A percentile compares a stretch with the other conserved stretches of the same genome.
Conservation (phyloP, 768 basidiomycete species). For the Rubroboletus satanas region DNA sequence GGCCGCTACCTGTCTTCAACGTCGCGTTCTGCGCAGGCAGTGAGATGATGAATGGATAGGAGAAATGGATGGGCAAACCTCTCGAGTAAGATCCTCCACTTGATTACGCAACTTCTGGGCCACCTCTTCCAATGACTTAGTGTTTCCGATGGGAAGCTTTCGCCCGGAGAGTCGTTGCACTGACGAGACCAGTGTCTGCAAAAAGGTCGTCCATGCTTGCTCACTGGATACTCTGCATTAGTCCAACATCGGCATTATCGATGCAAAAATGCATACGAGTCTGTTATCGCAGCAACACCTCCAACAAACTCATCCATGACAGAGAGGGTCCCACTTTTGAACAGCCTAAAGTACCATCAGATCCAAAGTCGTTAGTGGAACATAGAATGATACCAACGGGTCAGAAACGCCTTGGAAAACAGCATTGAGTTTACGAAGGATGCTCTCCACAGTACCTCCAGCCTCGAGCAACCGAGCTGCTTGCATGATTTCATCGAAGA, state of each 20-base stretch:
- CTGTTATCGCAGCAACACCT: conserved; percentile 53
- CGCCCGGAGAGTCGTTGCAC: conserved; percentile 67
- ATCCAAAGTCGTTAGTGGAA: background rate
- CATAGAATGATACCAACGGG: conserved; percentile 42
- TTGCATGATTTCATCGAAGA: conserved; percentile 57
- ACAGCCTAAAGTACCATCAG: conserved; percentile 40
- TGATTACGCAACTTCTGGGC: conserved; percentile 53
- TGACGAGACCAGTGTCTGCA: conserved; percentile 56
- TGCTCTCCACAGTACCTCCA: conserved; percentile 45
- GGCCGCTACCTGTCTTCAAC: background rate
- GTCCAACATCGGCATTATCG: conserved; percentile 1
- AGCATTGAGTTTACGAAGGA: conserved; percentile 51
- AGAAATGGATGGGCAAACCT: conserved; percentile 41
- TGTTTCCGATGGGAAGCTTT: conserved; percentile 50
- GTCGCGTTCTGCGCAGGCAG: conserved; percentile 4
- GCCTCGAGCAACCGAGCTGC: conserved; percentile 46
- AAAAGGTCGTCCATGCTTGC: conserved; percentile 58
- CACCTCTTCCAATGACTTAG: conserved; percentile 50
- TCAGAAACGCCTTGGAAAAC: conserved; percentile 59
- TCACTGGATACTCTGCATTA: conserved; percentile 43
- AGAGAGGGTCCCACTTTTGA: conserved; percentile 56
- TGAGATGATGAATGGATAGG: background rate
- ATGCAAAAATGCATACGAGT: conserved; percentile 48
- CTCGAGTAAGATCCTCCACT: conserved; percentile 61
- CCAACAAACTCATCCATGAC: conserved; percentile 65